Evolutionary conservation across 2,329 filamentous ascomycete genomes (phyloP).

Genomic region (Dothistroma pini): DNA sequence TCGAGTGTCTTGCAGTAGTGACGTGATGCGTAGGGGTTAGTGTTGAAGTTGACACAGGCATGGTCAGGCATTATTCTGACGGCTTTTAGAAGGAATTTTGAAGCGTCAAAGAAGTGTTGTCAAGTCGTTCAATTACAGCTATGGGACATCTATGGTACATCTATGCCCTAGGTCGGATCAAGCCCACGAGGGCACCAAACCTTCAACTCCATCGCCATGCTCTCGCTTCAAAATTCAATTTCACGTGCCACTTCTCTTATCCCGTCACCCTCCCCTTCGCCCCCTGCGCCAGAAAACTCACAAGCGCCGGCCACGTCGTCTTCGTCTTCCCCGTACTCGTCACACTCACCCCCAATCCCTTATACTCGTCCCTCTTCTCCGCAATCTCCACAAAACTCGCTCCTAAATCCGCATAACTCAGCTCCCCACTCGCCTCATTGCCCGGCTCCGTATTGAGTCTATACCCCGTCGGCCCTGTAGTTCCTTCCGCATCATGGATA

Average conservation of each 20-base stretch:
- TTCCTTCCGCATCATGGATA: neutral
- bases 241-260: neutral
- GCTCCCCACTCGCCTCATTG: conserved; percentile 1
- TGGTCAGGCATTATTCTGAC: too few species aligned
- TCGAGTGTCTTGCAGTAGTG: too few species aligned
- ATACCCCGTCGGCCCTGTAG: neutral
- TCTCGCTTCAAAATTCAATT: neutral
- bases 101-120: neutral
- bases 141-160: neutral
- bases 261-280: neutral
- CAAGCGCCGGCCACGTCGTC: conserved; percentile 79
- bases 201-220: neutral
- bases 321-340: conserved; percentile 93
- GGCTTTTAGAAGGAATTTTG: too few species aligned
- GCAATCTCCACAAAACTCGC: neutral
- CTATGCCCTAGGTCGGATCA: neutral
- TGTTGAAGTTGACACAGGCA: too few species aligned
- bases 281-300: conserved; percentile 76
- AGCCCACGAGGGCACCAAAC: neutral
- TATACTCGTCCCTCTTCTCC: neutral
- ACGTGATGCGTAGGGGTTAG: too few species aligned
- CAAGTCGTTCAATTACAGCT: neutral
- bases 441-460: neutral
- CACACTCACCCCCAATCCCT: conserved; percentile 35
- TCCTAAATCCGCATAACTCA: neutral